Evolutionary conservation across 768 basidiomycete genomes (phyloP), one percentile per base, ranked within the genome.

Genomic region (Amanita thiersii): DNA sequence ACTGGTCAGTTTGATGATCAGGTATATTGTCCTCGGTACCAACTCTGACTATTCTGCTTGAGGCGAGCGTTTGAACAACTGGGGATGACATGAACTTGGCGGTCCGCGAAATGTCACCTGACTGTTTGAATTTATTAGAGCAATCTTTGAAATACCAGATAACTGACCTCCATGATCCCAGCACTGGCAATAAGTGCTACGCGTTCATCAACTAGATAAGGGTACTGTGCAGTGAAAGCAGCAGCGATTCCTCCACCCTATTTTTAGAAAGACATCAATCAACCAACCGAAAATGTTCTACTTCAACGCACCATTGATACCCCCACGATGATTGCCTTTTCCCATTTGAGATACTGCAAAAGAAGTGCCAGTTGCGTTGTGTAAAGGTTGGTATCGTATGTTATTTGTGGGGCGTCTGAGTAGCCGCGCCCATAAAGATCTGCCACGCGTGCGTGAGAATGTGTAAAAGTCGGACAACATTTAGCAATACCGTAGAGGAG

Each of bases 391-490:
- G 73, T 60, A 47, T 85, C 72, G 56, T 89, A 86, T 3, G 70
- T 74, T 11, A 72, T 75, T 15, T 77, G 70, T 0, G 86, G 86
- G 1, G 86, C 85, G 43, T 85, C 86, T 1, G 85, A 86, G 59
- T 88, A 90, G 3, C 86, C 86, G 28, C 86, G 73, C 9, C 86
- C 87, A 46, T 86, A 87, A 14, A 88, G 65, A 61, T 90, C 86
- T 86, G 46, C 11, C 14, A 37, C 20, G 28, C 32, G 30, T 28
- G n/a, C 19, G 19, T 17, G 14, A 31, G n/a, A 17, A 23, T 8
- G 34, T 15, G 33, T 19, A 9, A 3, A 24, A 26, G 31, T 24
- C 18, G 14, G 35, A 6, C 9, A n/a, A 20, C 24, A 35, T 7
- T 31, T 24, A 19, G 18, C 53, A 64, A 17, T 30, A 84, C 85